Base-by-base conservation (phyloP, 371 early-diverging fungal species). In the Spraguea lophii region DNA sequence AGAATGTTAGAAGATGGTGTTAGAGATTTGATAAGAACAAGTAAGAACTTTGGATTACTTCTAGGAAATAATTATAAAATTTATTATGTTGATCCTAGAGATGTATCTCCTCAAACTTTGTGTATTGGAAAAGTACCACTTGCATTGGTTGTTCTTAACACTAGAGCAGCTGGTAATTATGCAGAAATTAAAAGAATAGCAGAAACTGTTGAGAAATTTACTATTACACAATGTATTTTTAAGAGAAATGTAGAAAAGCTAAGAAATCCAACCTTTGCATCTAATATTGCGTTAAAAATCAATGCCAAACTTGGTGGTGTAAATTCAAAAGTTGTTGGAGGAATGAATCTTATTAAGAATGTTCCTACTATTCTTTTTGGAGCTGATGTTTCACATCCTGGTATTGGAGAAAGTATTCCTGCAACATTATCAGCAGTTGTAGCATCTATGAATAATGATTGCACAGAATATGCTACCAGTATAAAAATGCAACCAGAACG, bases 181-280 rank as follows among this genome's bases (percentile, higher is more conserved):
- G 82, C 83, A 46, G 83, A 84, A 55, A 81, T 91, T 59, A 94
- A 94, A 75, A 76, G 85, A 23, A 76, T 83, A 22, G 76, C 82
- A 23, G 91, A 94, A 66, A 86, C 86, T 1, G 76, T 81, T 16
- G 21, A 39, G 1, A 72, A 84, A 47, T 85, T 88, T 27, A 71
- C 87, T 24, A 76, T 81, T 0, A 83, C 90, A 0, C 91, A 91
- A 70, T 91, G 92, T 67, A 70, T 91, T 41, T 78, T 81, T 50
- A 70, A 73, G 1, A 80, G 77, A 68, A 80, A 91, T 63, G 58
- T 77, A 16, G 57, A 61, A 47, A 72, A 72, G 27, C 67, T 76
- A 27, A 76, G 75, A 51, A 56, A 75, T 36, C 79, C 80, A 1
- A 23, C 55, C 52, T 90, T 80, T 61, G 76, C 77, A 52, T 75